Conservation (phyloP, 2,329 filamentous ascomycete genomes). For the Calonectria henricotiae region DNA sequence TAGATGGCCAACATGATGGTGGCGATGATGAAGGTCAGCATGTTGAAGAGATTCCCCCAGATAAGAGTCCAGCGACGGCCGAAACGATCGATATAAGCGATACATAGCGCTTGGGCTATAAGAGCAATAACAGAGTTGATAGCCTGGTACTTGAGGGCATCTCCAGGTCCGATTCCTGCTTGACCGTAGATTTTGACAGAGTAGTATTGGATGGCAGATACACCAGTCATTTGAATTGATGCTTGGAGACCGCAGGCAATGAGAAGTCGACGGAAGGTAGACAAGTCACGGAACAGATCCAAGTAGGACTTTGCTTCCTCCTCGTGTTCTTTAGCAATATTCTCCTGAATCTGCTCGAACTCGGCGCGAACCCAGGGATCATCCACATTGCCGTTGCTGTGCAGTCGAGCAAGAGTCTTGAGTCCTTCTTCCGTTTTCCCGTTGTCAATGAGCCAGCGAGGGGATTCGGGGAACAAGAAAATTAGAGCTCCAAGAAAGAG, state of each 20-base stretch:
- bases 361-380: conserved; percentile 82
- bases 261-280: conserved; percentile 81
- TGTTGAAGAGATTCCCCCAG: conserved; percentile 80
- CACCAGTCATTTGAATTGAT: conserved; percentile 83
- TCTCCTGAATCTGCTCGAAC: conserved; percentile 78
- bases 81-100: conserved; percentile 79
- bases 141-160: conserved; percentile 82
- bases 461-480: conserved; percentile 78
- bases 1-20: conserved; percentile 69
- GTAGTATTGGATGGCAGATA: conserved; percentile 83
- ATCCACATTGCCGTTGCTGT: conserved; percentile 76
- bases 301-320: conserved; percentile 78
- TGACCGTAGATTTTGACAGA: conserved; percentile 77
- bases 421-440: conserved; percentile 76
- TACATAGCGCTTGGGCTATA: conserved; percentile 77
- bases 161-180: conserved; percentile 76
- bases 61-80: conserved; percentile 83
- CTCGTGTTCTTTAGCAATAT: conserved; percentile 77
- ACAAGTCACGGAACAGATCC: conserved; percentile 75
- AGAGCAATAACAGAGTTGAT: conserved; percentile 81
- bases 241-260: conserved; percentile 80
- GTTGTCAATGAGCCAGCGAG: conserved; percentile 84
- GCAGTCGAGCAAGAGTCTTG: conserved; percentile 77
- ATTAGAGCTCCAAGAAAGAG: conserved; percentile 77
- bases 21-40: conserved; percentile 80